Conservation (phyloP, 257 asterid species). For the Solanum paucissectum region DNA sequence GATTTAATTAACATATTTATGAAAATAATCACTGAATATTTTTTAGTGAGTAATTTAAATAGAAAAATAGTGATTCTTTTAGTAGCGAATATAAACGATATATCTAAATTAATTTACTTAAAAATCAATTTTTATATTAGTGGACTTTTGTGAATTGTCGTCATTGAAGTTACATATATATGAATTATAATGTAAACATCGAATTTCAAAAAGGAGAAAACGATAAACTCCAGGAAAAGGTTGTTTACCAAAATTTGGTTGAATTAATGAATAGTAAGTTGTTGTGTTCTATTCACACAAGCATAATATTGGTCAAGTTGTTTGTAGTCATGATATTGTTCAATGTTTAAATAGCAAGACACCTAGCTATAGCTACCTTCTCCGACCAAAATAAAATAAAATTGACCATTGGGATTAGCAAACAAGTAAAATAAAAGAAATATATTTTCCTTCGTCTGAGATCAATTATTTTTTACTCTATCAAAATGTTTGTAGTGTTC, state of each 20-base stretch:
- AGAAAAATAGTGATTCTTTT: not conserved
- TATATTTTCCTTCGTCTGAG: not conserved
- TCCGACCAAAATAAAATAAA: not conserved
- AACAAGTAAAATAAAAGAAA: too few species aligned
- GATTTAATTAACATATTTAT: not conserved
- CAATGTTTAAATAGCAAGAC: not conserved
- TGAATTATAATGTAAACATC: not conserved
- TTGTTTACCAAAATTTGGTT: not conserved
- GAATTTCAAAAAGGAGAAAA: not conserved
- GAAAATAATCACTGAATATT: not conserved
- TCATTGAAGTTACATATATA: not conserved
- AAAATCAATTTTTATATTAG: not conserved
- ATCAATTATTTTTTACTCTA: not conserved
- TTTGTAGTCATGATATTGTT: not conserved
- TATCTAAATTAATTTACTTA: not conserved
- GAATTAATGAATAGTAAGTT: not conserved
- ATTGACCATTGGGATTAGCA: not conserved
- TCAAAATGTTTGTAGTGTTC: not conserved
- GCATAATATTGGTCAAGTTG: not conserved
- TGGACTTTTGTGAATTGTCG: not conserved
- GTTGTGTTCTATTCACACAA: not conserved
- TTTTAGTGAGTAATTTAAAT: not conserved
- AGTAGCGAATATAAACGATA: not conserved
- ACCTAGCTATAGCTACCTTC: not conserved
- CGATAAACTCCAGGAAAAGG: not conserved